Percentiles rank a stretch among this genome's conserved stretches.
phyloP scores from a whole-genome alignment of 2,329 filamentous ascomycete genomes.

The Diplocarpon mali region DNA sequence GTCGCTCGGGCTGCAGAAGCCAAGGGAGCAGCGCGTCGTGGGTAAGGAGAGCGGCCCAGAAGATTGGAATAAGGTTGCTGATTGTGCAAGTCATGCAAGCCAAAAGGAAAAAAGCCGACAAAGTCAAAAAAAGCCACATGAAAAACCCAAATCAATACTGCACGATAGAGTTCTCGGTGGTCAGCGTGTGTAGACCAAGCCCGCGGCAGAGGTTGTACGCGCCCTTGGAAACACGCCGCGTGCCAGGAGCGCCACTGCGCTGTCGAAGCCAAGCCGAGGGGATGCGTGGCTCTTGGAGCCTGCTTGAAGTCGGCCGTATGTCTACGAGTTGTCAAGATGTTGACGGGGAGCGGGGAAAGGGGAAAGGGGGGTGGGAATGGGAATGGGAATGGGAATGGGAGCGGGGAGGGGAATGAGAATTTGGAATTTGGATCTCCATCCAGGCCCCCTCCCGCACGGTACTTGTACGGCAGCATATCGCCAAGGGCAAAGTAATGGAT shows the following conservation, averaged over 20 bases:
- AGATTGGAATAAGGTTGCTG: background rate
- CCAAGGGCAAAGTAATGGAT: too few species aligned
- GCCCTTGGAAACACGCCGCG: conserved; percentile 21
- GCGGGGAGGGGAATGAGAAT: background rate
- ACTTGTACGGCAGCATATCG: too few species aligned
- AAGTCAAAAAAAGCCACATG: background rate
- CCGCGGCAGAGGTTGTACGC: conserved; percentile 15
- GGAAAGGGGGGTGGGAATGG: too few species aligned
- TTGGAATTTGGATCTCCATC: background rate
- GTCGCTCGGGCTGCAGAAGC: background rate
- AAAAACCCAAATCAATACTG: too few species aligned
- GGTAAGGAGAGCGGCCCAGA: background rate
- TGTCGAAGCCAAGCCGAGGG: conserved; percentile 16
- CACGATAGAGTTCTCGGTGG: too few species aligned
- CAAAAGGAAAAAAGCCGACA: too few species aligned
- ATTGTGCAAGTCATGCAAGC: conserved; percentile 1
- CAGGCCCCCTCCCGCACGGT: too few species aligned
- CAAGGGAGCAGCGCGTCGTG: background rate
- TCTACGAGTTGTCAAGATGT: background rate
- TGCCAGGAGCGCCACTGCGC: conserved; percentile 20
- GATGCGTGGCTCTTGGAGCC: conserved; percentile 20
- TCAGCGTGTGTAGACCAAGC: background rate
- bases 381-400: background rate
- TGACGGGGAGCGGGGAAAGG: background rate
- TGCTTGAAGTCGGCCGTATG: conserved; percentile 16